Base-by-base conservation (phyloP, 1,284 basidiomycete genomes). In the Rhodotorula sp. region DNA sequence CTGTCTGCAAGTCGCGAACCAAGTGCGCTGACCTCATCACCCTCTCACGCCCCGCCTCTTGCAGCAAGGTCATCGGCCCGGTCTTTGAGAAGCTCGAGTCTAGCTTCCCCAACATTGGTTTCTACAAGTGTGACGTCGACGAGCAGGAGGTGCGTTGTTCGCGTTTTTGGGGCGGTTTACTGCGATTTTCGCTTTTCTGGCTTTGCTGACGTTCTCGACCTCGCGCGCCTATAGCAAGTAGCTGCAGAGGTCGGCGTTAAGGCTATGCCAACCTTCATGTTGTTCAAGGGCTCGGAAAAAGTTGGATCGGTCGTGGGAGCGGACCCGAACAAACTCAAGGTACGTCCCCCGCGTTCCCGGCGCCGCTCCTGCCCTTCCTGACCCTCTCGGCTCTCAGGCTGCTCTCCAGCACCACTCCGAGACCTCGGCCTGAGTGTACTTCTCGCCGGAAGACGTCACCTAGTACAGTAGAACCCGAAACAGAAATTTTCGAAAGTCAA, bases 41-140 rank as follows among this genome's bases (percentile, higher is more conserved):
- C 26, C 14, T n/a, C n/a, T n/a, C n/a, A n/a, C n/a, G 80, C 72
- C 68, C 73, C 21, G 8, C 34, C 19, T 55, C 0, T 47, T 38
- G 19, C 93, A 76, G 93, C 86, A 87, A 85, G 79, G 81, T 87
- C 76, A 93, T 92, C 84, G 86, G 87, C 61, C 89, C 90, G 65
- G 83, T 92, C 77, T 92, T 93, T 79, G 88, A 90, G 82, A 88
- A 88, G 82, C 80, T 92, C 0, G 76, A 80, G 21, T 79, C 73
- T 6, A 81, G 85, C 76, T 82, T 79, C 78, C 75, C 85, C 64
- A 81, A 84, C 45, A 85, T 91, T 81, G 84, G 82, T 67, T 90
- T 89, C 82, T 91, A 88, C 86, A 93, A 93, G 83, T 89, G 94
- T 77, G 89, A 93, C 80, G 86, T 90, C 62, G 91, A 93, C 79